Evolutionary conservation across 805 yeast species (phyloP), one percentile per base, ranked within the genome.

Genomic region (Starmerella kuoi): DNA sequence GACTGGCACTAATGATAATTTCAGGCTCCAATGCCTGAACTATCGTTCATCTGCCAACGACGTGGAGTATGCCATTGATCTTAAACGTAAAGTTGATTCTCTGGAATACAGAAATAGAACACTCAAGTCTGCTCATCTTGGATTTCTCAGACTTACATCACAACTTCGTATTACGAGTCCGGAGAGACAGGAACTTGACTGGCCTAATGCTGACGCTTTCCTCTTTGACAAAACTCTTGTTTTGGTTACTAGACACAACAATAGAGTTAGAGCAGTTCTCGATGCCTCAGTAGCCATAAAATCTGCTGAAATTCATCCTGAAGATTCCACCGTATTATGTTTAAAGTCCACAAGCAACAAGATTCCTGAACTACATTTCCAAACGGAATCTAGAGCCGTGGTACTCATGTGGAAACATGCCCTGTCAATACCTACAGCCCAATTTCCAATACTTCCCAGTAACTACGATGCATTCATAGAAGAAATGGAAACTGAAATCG

Each of bases 381-480:
- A 31, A 9, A 22, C 40, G 8, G 26, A 24, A 4, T 41, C 41
- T 6, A 25, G 17, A 2, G 44, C 43, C 4, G 27, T 17, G 1
- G 42, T 34, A 4, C 7, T 17, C 6, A 27, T 37, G 26, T 47
- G 51, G 51, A n/a, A 25, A n/a, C 28, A 19, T 2, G 48, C 44
- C 2, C 14, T 47, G 5, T 14, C 19, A 7, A 26, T 44, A 19
- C 38, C 38, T 1, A 4, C 15, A 9, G 32, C 31, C 11, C 35
- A 39, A 21, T 47, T 44, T 15, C 51, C 51, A 6, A 24, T 44
- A 3, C 32, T 35, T 18, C 51, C 46, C 11, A 20, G 18, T 11
- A 15, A 12, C 3, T 35, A 27, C 19, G 7, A 8, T 14, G 6
- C 35, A 2, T 22, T 5, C 22, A 3, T 31, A 12, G 32, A 15